Base-by-base conservation (phyloP, 306 rosid genomes). In the Purshia tridentata region DNA sequence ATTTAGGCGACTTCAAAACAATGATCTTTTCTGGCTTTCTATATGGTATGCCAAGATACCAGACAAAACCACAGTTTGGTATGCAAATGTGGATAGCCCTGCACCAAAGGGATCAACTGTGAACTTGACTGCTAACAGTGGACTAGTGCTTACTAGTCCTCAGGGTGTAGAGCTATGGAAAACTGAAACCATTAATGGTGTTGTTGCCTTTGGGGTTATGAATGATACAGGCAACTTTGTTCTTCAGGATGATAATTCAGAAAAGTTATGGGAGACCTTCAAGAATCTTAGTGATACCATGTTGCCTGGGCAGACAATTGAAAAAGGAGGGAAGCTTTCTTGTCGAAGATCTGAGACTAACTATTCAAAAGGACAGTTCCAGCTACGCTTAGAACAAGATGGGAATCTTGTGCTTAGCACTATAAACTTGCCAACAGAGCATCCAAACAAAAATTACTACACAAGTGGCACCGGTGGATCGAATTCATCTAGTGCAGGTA, bases 1-100 rank as follows among this genome's bases (percentile, higher is more conserved):
- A 13, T 89, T 89, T 77, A 84, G 29, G 4, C 74, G 39, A 37
- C 65, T 85, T 1, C 70, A 53, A 2, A 56, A 9, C 20, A 67
- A 69, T 1, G 48, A 14, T 39, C 18, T 62, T 10, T 89, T 69
- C 73, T 48, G 81, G 77, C 81, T 87, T 29, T 81, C 88, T 4
- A 75, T 82, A 11, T 89, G 96, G 96, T 89, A 74, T 56, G 23
- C 69, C 74, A 84, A 69, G 4, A 72, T 89, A 56, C 78, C 86
- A 0, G 83, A 85, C 14, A 56, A 19, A 57, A 82, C 88, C 51
- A 0, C 85, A 5, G 78, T 86, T 62, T 87, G 92, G 92, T 42
- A 44, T 72, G 78, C 92, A 10, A 44, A 69, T 40, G 41, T 10
- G 0, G 49, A 6, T 9, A 16, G 16, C 22, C 74, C 14, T 22